These are phyloP conservation scores for Tephrocybe sp. DNA, from an alignment of 768 basidiomycete genomes.

Conservation along the genomic window DNA sequence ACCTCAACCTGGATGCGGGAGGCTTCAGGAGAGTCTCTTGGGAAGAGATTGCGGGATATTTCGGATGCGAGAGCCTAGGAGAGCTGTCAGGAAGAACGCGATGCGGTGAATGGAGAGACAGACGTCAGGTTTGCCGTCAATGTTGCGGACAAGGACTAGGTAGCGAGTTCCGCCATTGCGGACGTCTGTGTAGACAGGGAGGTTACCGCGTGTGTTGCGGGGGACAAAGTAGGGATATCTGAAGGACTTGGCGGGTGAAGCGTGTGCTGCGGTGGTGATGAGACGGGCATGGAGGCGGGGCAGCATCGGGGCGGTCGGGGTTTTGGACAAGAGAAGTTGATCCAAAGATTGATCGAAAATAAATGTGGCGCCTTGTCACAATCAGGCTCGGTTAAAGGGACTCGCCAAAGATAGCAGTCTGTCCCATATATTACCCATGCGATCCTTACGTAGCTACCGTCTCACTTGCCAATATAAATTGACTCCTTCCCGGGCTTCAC, in stretches of 20 bases:
- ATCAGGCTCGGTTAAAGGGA: slow-evolving; percentile 12
- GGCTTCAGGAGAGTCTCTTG: slow-evolving; percentile 42
- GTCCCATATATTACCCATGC: slow-evolving; percentile 18
- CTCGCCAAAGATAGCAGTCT: not conserved
- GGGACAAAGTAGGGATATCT: slow-evolving; percentile 55
- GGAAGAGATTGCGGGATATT: slow-evolving; percentile 51
- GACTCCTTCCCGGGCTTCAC: slow-evolving; percentile 5
- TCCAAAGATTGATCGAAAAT: slow-evolving; percentile 9
- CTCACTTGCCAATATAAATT: slow-evolving; percentile 31
- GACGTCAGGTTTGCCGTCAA: slow-evolving; percentile 64
- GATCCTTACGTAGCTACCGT: slow-evolving; percentile 29
- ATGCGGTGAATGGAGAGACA: slow-evolving; percentile 22
- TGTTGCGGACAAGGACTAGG: slow-evolving; percentile 61
- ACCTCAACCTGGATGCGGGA: slow-evolving; percentile 49
- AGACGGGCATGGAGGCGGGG: slow-evolving; percentile 8
- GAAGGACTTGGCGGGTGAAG: not conserved
- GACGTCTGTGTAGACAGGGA: slow-evolving; percentile 77
- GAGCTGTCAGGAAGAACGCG: slow-evolving; percentile 14
- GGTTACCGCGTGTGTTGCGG: slow-evolving; percentile 63
- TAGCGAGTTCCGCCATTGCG: slow-evolving; percentile 64
- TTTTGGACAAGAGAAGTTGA: slow-evolving; percentile 10
- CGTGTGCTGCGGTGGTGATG: slow-evolving; percentile 5
- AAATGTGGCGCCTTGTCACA: slow-evolving; percentile 19
- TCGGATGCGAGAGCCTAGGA: slow-evolving; percentile 60
- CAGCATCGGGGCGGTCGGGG: slow-evolving; percentile 16